These are phyloP conservation scores for Lachancea dasiensis DNA, from an alignment of 805 yeast species.

Conservation along the genomic window DNA sequence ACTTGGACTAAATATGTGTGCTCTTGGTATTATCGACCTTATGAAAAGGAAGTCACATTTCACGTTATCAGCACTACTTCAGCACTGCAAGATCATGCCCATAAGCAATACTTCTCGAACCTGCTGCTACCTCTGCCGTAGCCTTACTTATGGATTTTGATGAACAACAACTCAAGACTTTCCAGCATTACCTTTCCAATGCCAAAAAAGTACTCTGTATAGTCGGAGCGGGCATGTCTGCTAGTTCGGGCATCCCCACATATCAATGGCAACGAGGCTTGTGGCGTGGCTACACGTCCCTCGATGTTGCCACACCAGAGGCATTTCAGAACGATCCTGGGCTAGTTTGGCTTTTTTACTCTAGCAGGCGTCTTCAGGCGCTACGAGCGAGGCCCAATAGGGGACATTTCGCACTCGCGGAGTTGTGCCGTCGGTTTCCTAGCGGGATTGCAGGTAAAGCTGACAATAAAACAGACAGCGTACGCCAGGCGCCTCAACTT, in stretches of 20 bases:
- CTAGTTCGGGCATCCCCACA: slow-evolving; percentile 69
- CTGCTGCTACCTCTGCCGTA: not conserved
- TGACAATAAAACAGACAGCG: not conserved
- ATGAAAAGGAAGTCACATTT: too few relatives aligned
- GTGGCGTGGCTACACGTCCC: slow-evolving; percentile 72
- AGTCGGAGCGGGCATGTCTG: slow-evolving; percentile 82
- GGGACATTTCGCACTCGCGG: slow-evolving; percentile 68
- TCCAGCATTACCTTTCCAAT: slow-evolving; percentile 44
- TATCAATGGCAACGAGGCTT: slow-evolving; percentile 67
- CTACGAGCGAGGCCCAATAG: slow-evolving; percentile 61
- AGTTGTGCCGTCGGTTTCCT: slow-evolving; percentile 31
- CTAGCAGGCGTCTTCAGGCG: slow-evolving; percentile 61
- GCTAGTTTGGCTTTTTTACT: slow-evolving; percentile 84
- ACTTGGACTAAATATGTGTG: too few relatives aligned
- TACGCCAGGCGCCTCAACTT: slow-evolving; percentile 20
- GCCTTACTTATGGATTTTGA: slow-evolving; percentile 2
- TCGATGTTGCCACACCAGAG: slow-evolving; percentile 87
- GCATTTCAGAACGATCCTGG: slow-evolving; percentile 81
- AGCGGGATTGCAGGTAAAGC: slow-evolving; percentile 2
- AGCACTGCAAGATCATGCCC: too few relatives aligned
- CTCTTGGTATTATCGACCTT: too few relatives aligned
- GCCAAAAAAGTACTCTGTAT: slow-evolving; percentile 52
- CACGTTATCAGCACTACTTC: too few relatives aligned
- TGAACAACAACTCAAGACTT: slow-evolving; percentile 28
- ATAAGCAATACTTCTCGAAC: not conserved